Base-by-base conservation (phyloP, 2,329 filamentous ascomycete species). In the Fusarium sororula region DNA sequence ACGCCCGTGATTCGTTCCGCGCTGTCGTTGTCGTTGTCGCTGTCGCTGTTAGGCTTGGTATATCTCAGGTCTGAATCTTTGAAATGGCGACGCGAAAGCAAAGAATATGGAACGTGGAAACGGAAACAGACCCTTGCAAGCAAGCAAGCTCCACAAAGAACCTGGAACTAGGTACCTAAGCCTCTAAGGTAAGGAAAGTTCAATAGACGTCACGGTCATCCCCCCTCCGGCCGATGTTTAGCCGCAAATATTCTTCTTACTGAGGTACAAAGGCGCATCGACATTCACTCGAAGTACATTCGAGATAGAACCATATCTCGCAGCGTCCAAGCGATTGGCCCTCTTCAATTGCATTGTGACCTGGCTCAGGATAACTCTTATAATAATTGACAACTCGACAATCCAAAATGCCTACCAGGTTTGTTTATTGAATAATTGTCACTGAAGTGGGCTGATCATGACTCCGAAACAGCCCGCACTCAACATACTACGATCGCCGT, bases 401-500 rank as follows among this genome's bases (percentile, higher is more conserved):
- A 24, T 30, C 42, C 61, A 75, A 59, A 60, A 79, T 79, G 77
- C 62, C 77, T 39, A 56, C 69, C 66, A 75, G 70, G 77, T 79
- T 64, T 37, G 77, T 70, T 56, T 30, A 50, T 35, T 24, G 20
- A 53, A 18, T 45, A 30, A 35, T 12, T 39, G 50, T 48, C 57
- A 48, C 17, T 47, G 22, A 60, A 50, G 66, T 76, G 60, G 64
- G 66, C 76, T 78, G 67, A 79, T 69, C 70, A 73, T 66, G 63
- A 50, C 67, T 45, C 53, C 45, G 61, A 65, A 85, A 82, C 76
- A 84, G 86, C 78, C 83, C 85, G 76, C 87, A 84, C 71, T 86
- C 85, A 48, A 95, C 94, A 75, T 99, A 99, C 88, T 99, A 98
- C 87, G 94, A 98, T 84, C 91, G 92, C 81, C 89, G 93, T 80